phyloP scores from a whole-genome alignment of 2,329 filamentous ascomycete genomes.

The Dactylellina haptotyla region DNA sequence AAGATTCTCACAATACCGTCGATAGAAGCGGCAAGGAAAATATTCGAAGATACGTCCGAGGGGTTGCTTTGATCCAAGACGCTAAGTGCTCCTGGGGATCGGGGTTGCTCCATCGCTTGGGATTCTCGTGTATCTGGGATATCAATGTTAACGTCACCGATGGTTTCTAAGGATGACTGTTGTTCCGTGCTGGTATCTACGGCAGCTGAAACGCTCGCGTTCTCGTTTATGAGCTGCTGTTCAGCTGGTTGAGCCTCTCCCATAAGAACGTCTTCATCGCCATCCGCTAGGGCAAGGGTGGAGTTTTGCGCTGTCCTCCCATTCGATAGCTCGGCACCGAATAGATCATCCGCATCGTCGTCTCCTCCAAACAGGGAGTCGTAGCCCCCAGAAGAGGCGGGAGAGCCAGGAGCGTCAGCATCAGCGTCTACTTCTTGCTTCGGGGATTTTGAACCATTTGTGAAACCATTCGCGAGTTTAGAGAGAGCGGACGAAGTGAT shows the following conservation, averaged over 20 bases:
- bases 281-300: conserved; percentile 57
- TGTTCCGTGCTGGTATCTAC: conserved; percentile 51
- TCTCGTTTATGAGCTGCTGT: conserved; percentile 50
- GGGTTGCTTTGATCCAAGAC: conserved; percentile 62
- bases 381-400: conserved; percentile 55
- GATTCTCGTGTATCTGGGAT: conserved; percentile 45
- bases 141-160: conserved; percentile 63
- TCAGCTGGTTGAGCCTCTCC: conserved; percentile 43
- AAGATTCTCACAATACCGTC: conserved; percentile 91
- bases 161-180: conserved; percentile 59
- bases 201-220: conserved; percentile 34
- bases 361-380: conserved; percentile 91
- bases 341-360: conserved; percentile 74
- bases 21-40: conserved; percentile 87
- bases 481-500: conserved; percentile 60
- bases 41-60: conserved; percentile 71
- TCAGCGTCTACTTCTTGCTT: conserved; percentile 53
- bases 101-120: conserved; percentile 55
- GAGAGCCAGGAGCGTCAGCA: conserved; percentile 57
- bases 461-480: conserved; percentile 57
- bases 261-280: conserved; percentile 60
- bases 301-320: conserved; percentile 63
- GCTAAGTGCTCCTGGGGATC: conserved; percentile 60
- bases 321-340: conserved; percentile 76
- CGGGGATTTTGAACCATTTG: conserved; percentile 43